Conservation (phyloP, 2,329 filamentous ascomycete genomes). For the Sporothrix brasiliensis region DNA sequence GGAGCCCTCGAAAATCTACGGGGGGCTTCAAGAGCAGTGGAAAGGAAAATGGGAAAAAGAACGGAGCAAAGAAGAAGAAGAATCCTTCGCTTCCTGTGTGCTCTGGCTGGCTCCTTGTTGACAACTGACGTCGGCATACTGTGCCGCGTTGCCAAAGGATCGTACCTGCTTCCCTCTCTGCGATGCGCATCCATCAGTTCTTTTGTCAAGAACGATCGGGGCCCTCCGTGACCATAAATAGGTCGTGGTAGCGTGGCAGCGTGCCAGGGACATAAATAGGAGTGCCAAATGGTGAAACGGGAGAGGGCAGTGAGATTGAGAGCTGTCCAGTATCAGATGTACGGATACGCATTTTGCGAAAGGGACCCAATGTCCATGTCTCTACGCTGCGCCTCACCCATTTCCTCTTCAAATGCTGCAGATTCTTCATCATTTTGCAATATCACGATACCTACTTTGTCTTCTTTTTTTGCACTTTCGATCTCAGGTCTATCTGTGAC, state of each 20-base stretch:
- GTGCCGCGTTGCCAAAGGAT: too few species aligned
- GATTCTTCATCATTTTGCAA: background rate
- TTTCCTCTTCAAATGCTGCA: background rate
- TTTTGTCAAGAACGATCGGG: background rate
- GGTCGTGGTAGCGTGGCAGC: background rate
- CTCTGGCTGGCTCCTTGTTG: too few species aligned
- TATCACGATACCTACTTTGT: background rate
- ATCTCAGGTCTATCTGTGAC: too few species aligned
- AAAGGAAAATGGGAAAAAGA: background rate
- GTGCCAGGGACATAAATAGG: background rate
- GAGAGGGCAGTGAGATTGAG: background rate
- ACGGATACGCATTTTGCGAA: background rate
- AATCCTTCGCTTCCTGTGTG: background rate
- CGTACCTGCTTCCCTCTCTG: too few species aligned
- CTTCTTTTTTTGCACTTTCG: too few species aligned
- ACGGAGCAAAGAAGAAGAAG: background rate
- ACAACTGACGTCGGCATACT: too few species aligned
- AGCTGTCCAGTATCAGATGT: background rate
- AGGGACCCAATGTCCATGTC: background rate
- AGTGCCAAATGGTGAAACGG: background rate
- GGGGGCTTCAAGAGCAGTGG: background rate
- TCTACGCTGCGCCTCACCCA: constrained; percentile 1
- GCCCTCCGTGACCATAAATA: background rate
- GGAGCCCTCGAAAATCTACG: background rate
- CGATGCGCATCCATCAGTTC: too few species aligned